Base-by-base conservation (phyloP, 2,329 filamentous ascomycete species). In the Phialocephala subalpina region DNA sequence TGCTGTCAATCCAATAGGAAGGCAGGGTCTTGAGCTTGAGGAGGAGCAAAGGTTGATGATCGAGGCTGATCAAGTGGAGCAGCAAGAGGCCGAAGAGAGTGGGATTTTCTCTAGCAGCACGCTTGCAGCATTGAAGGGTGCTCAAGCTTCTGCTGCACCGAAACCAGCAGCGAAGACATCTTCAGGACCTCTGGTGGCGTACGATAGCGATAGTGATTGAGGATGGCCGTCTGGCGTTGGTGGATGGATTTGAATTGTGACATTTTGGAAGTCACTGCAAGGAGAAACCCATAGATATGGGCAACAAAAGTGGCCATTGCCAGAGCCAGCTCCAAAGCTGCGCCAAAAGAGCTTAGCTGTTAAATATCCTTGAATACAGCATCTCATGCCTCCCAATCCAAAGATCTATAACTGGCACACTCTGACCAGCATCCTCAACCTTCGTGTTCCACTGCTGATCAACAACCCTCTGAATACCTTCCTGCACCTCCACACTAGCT, bases 31-130 rank as follows among this genome's bases (percentile, higher is more conserved):
- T 64, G 89, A 91, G 69, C 84, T 87, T 65, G 89, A 92, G 74
- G 83, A 89, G 57, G 84, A 91, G 72, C 83, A 88, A 67, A 47
- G 81, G 63, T 71, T 86, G 68, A 83, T 91, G 76, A 80, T 82
- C 40, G 84, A 86, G 25, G 85, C 79, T 8, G 77, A 77, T 57
- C 77, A 80, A 58, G 77, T 80, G 40, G 80, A 82, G 33, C 73
- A 78, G 66, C 74, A 73, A 62, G 77, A 77, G 25, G 76, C 80
- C 18, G 75, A 80, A 67, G 74, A 77, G 35, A 82, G 82, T 22
- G 91, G 92, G 0, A 94, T 99, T 58, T 88, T 98, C 66, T 96
- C 93, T 0, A 89, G 86, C 66, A 92, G 89, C 62, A 97, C 94
- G 8, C 81, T 98, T 66, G 92, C 92, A 4, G 93, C 93, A 1